A percentile compares a stretch with the other conserved stretches of the same genome.
phyloP scores from a whole-genome alignment of 1,284 basidiomycete species.

The Sphagnurus paluster region DNA sequence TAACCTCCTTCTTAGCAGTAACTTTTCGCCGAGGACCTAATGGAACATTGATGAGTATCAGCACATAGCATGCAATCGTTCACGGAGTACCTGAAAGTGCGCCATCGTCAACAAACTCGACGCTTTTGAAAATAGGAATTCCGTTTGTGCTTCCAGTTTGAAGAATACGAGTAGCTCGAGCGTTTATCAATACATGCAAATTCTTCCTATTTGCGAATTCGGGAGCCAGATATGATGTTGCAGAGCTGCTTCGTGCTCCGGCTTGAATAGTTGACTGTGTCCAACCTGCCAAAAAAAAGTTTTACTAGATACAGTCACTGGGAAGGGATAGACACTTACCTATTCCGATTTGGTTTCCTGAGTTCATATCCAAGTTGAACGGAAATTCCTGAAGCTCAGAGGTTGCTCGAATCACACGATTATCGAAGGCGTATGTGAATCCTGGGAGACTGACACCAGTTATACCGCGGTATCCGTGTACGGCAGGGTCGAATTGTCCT shows the following conservation, averaged over 20 bases:
- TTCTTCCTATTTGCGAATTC: constrained; percentile 20
- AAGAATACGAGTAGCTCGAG: constrained; percentile 17
- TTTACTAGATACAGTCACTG: not conserved
- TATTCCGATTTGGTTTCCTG: constrained; percentile 19
- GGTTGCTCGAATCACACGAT: constrained; percentile 18
- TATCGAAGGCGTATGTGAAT: constrained; percentile 16
- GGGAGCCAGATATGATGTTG: constrained; percentile 23
- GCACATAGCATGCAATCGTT: no score
- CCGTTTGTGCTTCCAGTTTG: constrained; percentile 2
- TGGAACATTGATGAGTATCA: no score
- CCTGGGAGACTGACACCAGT: constrained; percentile 27
- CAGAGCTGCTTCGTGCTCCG: constrained; percentile 23
- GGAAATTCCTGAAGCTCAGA: constrained; percentile 19
- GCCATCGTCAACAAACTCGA: constrained; percentile 5
- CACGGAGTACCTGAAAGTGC: not conserved
- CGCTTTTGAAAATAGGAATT: constrained; percentile 7
- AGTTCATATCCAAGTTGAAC: constrained; percentile 22
- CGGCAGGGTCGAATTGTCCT: constrained; percentile 25
- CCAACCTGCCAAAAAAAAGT: constrained; percentile 22
- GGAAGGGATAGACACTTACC: constrained; percentile 7
- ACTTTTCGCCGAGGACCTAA: constrained; percentile 4
- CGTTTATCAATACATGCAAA: constrained; percentile 22
- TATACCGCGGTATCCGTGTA: constrained; percentile 26
- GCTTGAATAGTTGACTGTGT: constrained; percentile 21
- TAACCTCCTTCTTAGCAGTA: constrained; percentile 28